Percentiles rank a stretch among this genome's conserved stretches.
Conservation (phyloP, 2,329 filamentous ascomycete genomes). For the Parastagonospora avenae region DNA sequence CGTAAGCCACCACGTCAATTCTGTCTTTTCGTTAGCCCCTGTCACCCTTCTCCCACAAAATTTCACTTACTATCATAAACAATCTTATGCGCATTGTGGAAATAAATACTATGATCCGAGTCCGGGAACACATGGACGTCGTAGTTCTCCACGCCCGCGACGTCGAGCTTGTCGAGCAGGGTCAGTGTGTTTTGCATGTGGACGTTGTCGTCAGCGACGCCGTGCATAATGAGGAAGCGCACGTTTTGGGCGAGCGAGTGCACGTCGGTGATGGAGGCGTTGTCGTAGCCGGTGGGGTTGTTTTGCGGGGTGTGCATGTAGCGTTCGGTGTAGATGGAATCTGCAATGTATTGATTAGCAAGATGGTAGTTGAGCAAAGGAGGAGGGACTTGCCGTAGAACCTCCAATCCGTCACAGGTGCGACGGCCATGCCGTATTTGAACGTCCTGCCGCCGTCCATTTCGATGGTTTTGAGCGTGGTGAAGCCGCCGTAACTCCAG, state of each 20-base stretch:
- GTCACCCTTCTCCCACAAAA: not conserved
- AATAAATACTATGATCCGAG: conserved; percentile 92
- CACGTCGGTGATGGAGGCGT: conserved; percentile 75
- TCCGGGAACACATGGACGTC: conserved; percentile 97
- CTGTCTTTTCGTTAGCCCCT: conserved; percentile 49
- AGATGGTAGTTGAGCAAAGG: not conserved
- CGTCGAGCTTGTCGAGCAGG: conserved; percentile 82
- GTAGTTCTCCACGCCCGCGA: conserved; percentile 85
- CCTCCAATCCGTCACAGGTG: conserved; percentile 97
- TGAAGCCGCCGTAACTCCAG: conserved; percentile 97
- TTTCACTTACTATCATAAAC: conserved; percentile 84
- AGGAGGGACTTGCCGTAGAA: conserved; percentile 68
- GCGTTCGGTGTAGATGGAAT: conserved; percentile 90
- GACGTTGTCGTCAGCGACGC: conserved; percentile 95
- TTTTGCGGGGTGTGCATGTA: conserved; percentile 95
- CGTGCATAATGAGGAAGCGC: conserved; percentile 94
- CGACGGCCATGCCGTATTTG: conserved; percentile 96
- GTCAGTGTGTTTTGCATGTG: conserved; percentile 94
- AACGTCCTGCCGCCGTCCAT: conserved; percentile 88
- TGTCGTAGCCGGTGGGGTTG: conserved; percentile 78
- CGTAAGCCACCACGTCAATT: conserved; percentile 86
- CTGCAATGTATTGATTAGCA: conserved; percentile 43
- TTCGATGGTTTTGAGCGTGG: conserved; percentile 93
- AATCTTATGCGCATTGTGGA: conserved; percentile 88
- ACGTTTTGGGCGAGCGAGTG: conserved; percentile 75